Base-by-base conservation (phyloP, 2,329 filamentous ascomycete species). In the Coleophoma crateriformis region DNA sequence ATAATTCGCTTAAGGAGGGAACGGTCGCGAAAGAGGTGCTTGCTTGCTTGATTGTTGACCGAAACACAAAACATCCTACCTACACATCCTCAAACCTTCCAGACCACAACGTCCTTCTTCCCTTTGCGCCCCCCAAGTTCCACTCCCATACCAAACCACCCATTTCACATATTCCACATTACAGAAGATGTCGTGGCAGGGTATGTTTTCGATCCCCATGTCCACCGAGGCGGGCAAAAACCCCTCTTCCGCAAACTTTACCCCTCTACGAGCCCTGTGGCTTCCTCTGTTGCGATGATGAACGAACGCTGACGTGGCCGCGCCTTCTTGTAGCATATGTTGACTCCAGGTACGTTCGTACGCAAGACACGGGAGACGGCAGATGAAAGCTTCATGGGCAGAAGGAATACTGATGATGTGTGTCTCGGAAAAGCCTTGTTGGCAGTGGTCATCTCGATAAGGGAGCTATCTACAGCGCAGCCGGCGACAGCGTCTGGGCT, bases 401-500 rank as follows among this genome's bases (percentile, higher is more conserved):
- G 27, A 27, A 27, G 33, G 15, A 20, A 39, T 27, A 41, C 62
- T 65, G 55, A 63, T 59, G 49, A 27, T 27, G 27, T 27, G 27
- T 7, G 27, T 27, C 27, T 27, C 34, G 37, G 49, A 37, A 60
- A 66, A 95, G 90, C 80, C 82, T 96, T 63, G 80, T 95, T 65
- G 85, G 78, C 73, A 84, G 79, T 62, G 84, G 84, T 64, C 85
- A 91, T 68, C 72, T 95, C 65, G 86, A 94, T 75, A 85, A 90
- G 75, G 90, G 80, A 63, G 87, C 88, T 66, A 90, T 96, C 68
- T 83, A 94, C 76, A 90, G 87, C 71, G 74, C 72, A 57, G 87
- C 87, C 60, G 88, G 90, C 62, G 87, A 88, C 71, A 90, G 85
- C 67, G 78, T 82, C 61, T 95, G 90, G 89, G 90, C 90, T 53